Evolutionary conservation across 768 basidiomycete species (phyloP), one percentile per base, ranked within the genome.

Genomic region (Baorangia bicolor): DNA sequence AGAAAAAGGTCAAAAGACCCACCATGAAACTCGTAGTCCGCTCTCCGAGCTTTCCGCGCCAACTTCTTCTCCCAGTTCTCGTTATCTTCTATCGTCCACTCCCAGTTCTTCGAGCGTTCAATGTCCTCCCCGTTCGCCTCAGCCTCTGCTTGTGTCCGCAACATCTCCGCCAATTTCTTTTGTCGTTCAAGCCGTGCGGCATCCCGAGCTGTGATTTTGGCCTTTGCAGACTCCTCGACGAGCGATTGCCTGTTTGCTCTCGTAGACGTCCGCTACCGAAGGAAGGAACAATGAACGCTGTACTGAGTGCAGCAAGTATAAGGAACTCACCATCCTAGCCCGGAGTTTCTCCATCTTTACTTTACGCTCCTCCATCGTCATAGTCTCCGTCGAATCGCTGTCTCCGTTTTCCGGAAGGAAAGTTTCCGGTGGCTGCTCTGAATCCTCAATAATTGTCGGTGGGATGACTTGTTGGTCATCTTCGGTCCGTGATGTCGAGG

Each of bases 21-120:
- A 94, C 96, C 92, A 68, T 96, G 90, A 69, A 97, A 98, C 71
- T 90, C 87, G 61, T 86, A 92, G 72, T 96, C 92, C 10, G 87
- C 91, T 71, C 92, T 80, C 70, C 93, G 79, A 59, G 82, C 83
- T 74, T 94, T 98, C 64, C 87, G 75, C 25, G 85, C 87, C 62
- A 83, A 71, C 70, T 94, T 93, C 46, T 68, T 68, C 41, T 67
- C 65, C 65, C 65, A 67, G 20, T 68, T 68, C 33, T 68, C 65
- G 16, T 68, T 69, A 31, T 67, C 65, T n/a, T 67, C 65, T 50
- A 67, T 66, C 14, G 65, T 66, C 65, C 65, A 66, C n/a, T 97
- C 94, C 97, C 97, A 99, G 53, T 85, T 79, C 58, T 98, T 98
- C 93, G 54, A 97, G 85, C 27, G 90, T 90, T 77, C 90, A 94